These are phyloP conservation scores for Aureococcus anophagefferens DNA, from an alignment of 108 stramenopile species.

Conservation along the genomic window DNA sequence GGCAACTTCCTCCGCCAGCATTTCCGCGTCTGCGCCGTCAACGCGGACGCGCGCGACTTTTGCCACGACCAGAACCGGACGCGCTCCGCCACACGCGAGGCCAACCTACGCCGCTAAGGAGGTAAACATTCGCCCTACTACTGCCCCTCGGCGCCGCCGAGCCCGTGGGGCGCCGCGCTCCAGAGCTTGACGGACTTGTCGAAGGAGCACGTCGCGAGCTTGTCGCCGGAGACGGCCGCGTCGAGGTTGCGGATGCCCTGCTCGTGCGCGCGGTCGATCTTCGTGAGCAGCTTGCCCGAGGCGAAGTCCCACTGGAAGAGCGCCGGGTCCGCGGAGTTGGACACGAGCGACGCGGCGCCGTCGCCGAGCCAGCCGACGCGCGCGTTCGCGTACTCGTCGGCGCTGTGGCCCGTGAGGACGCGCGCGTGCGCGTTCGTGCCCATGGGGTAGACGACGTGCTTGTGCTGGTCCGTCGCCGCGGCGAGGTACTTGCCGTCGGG, in stretches of 20 bases:
- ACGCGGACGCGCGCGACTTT: too few species aligned
- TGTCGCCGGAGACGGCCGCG: slow-evolving; percentile 10
- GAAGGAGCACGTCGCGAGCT: slow-evolving; percentile 21
- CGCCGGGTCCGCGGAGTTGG: slow-evolving; percentile 18
- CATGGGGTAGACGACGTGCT: slow-evolving; percentile 19
- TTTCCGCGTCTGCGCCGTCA: neutral
- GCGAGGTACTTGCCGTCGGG: slow-evolving; percentile 19
- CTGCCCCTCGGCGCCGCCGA: too few species aligned
- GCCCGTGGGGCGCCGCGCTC: too few species aligned
- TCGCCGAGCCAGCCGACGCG: slow-evolving; percentile 18
- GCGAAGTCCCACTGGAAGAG: slow-evolving; percentile 23
- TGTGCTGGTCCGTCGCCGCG: slow-evolving; percentile 22
- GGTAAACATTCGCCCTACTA: too few species aligned
- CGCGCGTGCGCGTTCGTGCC: slow-evolving; percentile 21
- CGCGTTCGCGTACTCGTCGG: slow-evolving; percentile 28
- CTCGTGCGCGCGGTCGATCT: slow-evolving; percentile 9
- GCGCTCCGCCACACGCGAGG: too few species aligned
- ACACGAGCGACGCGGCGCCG: slow-evolving; percentile 19
- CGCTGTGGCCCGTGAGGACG: slow-evolving; percentile 18
- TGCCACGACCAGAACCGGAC: too few species aligned
- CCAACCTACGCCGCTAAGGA: too few species aligned
- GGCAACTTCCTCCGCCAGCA: neutral
- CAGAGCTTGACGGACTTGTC: slow-evolving; percentile 26
- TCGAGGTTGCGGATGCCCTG: slow-evolving; percentile 16
- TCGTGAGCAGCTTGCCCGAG: slow-evolving; percentile 8